A percentile compares a stretch with the other conserved stretches of the same genome.
These are phyloP conservation scores for Guadua angustifolia DNA, from an alignment of 176 grass and related monocot species.

Conservation along the genomic window DNA sequence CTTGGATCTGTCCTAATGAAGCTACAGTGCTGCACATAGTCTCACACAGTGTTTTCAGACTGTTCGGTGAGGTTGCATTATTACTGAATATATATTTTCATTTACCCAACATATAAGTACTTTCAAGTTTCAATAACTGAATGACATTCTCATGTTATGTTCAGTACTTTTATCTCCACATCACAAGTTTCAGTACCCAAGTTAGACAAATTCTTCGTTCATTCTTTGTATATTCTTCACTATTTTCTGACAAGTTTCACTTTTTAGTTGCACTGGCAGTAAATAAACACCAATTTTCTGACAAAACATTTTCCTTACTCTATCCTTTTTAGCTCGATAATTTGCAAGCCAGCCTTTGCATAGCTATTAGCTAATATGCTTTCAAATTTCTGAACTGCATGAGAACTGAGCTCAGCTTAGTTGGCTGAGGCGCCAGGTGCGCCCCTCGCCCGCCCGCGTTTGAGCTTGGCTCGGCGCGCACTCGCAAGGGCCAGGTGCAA, in stretches of 20 bases:
- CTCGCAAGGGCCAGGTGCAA: too few species aligned
- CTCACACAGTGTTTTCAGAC: slow-evolving; percentile 1
- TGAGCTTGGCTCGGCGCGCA: too few species aligned
- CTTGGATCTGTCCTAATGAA: background rate
- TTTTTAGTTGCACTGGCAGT: background rate
- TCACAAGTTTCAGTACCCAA: background rate
- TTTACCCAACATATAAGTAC: background rate
- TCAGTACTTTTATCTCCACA: background rate
- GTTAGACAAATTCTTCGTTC: background rate
- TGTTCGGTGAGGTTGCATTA: slow-evolving; percentile 1
- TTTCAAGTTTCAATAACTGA: background rate
- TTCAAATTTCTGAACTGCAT: background rate
- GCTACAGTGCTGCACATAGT: background rate
- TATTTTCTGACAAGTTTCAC: too few species aligned
- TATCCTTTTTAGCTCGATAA: background rate
- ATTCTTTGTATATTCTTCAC: background rate
- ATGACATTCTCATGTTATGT: background rate
- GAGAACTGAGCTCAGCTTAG: too few species aligned
- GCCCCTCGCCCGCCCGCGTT: too few species aligned
- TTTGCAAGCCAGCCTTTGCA: slow-evolving; percentile 1
- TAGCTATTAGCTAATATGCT: slow-evolving; percentile 9
- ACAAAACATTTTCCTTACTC: background rate
- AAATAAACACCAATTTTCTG: background rate
- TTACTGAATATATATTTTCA: background rate
- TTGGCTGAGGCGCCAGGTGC: too few species aligned